Evolutionary conservation across 441 rosid genomes (phyloP).

Genomic region (Pelargonium hybrid): DNA sequence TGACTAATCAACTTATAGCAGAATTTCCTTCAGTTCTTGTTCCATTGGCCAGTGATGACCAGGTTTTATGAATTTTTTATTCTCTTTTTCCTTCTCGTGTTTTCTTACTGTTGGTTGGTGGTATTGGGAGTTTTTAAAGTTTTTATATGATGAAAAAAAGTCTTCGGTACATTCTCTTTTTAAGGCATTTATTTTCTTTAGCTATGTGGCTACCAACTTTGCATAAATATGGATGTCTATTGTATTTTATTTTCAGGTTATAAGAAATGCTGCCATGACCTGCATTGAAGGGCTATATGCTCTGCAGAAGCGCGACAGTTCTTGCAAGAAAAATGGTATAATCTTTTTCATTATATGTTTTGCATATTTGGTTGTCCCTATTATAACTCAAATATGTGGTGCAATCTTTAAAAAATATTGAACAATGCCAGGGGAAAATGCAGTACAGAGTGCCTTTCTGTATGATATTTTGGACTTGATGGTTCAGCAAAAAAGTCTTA

Average conservation of each 20-base stretch:
- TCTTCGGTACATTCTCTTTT: background rate
- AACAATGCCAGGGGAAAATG: conserved; percentile 54
- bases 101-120: background rate
- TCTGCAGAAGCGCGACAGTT: conserved; percentile 39
- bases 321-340: conserved; percentile 90
- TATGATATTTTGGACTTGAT: conserved; percentile 66
- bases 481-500: conserved; percentile 66
- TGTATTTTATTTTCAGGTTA: conserved; percentile 41
- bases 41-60: conserved; percentile 57
- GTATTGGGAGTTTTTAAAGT: background rate
- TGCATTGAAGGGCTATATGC: conserved; percentile 61
- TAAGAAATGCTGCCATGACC: conserved; percentile 62
- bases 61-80: conserved; percentile 37
- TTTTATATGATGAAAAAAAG: no score
- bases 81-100: background rate
- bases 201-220: background rate
- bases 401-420: conserved; percentile 1
- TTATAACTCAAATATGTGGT: background rate
- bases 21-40: conserved; percentile 72
- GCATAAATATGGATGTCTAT: background rate
- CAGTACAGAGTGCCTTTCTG: conserved; percentile 56
- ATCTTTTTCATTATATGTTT: conserved; percentile 4
- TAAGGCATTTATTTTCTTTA: background rate
- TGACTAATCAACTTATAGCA: conserved; percentile 51
- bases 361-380: conserved; percentile 2